A percentile compares a stretch with the other conserved stretches of the same genome.
These are phyloP conservation scores for Wolfiporia cocos DNA, from an alignment of 1,284 basidiomycete genomes.

Conservation along the genomic window DNA sequence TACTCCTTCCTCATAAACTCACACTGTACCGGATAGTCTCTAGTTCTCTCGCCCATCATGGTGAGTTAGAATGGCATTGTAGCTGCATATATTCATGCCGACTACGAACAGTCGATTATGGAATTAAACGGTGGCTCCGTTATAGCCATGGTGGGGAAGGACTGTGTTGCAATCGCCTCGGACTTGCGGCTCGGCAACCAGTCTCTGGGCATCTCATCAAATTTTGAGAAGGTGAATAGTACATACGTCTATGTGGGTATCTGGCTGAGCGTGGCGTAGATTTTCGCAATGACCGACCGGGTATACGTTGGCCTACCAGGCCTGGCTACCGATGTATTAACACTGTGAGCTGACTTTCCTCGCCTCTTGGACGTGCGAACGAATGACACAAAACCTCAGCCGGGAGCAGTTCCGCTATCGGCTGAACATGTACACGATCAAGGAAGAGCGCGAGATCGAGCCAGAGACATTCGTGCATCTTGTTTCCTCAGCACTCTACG, in stretches of 20 bases:
- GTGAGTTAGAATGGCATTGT: too few species aligned
- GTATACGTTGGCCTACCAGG: slow-evolving; percentile 93
- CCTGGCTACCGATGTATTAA: slow-evolving; percentile 89
- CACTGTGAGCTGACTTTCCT: slow-evolving; percentile 54
- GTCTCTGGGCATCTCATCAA: slow-evolving; percentile 82
- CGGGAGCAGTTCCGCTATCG: slow-evolving; percentile 89
- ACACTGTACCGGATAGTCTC: too few species aligned
- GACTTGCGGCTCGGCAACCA: slow-evolving; percentile 93
- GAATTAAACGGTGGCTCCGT: slow-evolving; percentile 95
- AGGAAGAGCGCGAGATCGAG: slow-evolving; percentile 96
- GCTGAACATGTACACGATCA: slow-evolving; percentile 99
- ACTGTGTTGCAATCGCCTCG: slow-evolving; percentile 97
- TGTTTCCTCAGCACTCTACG: slow-evolving; percentile 96
- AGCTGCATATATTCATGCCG: too few species aligned
- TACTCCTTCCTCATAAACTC: too few species aligned
- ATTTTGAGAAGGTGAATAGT: slow-evolving; percentile 83
- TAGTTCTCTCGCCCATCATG: neutral
- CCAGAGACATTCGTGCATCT: slow-evolving; percentile 96
- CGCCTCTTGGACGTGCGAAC: neutral
- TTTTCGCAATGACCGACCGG: slow-evolving; percentile 92
- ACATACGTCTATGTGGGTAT: neutral
- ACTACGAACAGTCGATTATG: slow-evolving; percentile 76
- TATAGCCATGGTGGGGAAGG: slow-evolving; percentile 98
- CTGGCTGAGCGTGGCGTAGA: slow-evolving; percentile 37
- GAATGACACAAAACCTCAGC: slow-evolving; percentile 36